Base-by-base conservation (phyloP, 192 early-diverging fungal genomes). In the Rhizophagus sp. region DNA sequence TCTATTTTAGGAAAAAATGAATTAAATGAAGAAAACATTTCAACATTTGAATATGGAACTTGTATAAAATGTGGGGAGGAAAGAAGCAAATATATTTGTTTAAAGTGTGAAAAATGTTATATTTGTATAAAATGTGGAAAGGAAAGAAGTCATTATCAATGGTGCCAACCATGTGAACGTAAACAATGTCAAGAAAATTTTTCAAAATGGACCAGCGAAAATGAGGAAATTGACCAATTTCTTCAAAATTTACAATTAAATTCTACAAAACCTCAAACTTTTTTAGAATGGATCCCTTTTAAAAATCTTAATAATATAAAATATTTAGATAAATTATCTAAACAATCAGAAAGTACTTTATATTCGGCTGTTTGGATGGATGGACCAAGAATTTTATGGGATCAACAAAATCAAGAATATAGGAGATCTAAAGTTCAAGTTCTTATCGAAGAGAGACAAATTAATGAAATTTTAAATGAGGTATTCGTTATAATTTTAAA, bases 211-310 rank as follows among this genome's bases (percentile, higher is more conserved):
- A 57, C 52, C 0, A 57, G 52, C 6, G 52, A 4, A 52, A 52
- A 52, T 19, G 4, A 52, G 4, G 50, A 52, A 52, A 52, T 67
- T 33, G 64, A 66, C 17, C 1, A 12, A 3, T 25, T 67, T 5
- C 24, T 67, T 33, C 65, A 25, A 34, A 3, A 67, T 27, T 33
- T 25, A 33, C 65, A 67, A 34, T 67, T 67, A 6, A 25, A 25
- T 67, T 67, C 65, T 12, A 67, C 65, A 12, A 34, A 34, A 24
- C 65, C 65, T 11, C 24, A 67, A 33, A 67, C 24, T 17, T 67
- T 67, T 67, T 25, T 67, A 2, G 65, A 67, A 67, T 67, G 65
- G 65, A 67, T 67, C 15, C 65, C 65, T 33, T 67, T 17, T 34
- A 25, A 67, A 11, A 67, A 15, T 17, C 33, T 67, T 67, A 25